Conservation (phyloP, 2,329 filamentous ascomycete genomes). For the Pseudonectria foliicola region DNA sequence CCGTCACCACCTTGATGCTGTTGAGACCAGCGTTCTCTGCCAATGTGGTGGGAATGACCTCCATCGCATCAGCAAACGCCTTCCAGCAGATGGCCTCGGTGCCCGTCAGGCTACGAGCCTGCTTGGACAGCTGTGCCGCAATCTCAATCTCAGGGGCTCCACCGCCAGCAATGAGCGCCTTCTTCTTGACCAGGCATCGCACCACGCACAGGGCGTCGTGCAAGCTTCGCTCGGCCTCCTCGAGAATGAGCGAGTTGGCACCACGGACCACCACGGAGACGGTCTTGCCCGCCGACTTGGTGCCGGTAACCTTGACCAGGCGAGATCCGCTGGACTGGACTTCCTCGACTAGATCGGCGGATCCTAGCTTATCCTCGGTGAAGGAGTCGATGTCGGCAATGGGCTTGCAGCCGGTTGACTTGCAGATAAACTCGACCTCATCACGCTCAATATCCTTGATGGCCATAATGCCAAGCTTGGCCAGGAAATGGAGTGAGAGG, state of each 20-base stretch:
- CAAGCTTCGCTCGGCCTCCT: constrained; percentile 92
- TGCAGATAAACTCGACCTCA: constrained; percentile 99
- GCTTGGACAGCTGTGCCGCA: constrained; percentile 74
- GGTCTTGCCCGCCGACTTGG: constrained; percentile 77
- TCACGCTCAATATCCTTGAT: constrained; percentile 98
- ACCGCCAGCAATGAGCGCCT: constrained; percentile 94
- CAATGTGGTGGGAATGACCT: constrained; percentile 92
- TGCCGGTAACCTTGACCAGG: constrained; percentile 91
- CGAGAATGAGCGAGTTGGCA: constrained; percentile 87
- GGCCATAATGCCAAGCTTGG: constrained; percentile 90
- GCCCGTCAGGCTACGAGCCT: constrained; percentile 74
- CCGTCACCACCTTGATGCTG: constrained; percentile 97
- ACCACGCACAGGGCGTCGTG: constrained; percentile 98
- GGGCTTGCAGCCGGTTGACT: constrained; percentile 96
- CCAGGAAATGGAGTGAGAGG: constrained; percentile 91
- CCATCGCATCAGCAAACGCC: constrained; percentile 94
- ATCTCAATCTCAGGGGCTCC: constrained; percentile 97
- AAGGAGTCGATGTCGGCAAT: constrained; percentile 98
- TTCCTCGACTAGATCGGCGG: constrained; percentile 90
- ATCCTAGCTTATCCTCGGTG: constrained; percentile 94
- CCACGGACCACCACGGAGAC: constrained; percentile 92
- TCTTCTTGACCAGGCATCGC: constrained; percentile 97
- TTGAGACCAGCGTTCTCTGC: constrained; percentile 97
- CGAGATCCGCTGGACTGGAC: constrained; percentile 78
- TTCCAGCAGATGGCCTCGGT: constrained; percentile 99